phyloP scores from a whole-genome alignment of 2,329 filamentous ascomycete genomes.

The Xylariaceae sp. region DNA sequence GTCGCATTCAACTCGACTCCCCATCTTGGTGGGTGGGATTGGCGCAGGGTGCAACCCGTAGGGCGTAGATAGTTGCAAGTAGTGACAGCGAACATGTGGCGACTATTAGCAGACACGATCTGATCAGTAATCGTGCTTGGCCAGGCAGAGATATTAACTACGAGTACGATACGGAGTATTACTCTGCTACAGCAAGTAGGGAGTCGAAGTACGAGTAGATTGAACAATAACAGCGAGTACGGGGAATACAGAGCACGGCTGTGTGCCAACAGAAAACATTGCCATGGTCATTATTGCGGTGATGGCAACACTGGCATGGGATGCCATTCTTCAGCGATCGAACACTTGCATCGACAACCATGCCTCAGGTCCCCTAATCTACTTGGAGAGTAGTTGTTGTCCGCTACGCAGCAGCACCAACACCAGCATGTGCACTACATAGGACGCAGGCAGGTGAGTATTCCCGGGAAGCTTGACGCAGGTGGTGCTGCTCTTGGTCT shows the following conservation, averaged over 20 bases:
- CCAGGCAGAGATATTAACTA: not conserved
- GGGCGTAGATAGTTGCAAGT: not conserved
- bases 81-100: not conserved
- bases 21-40: not conserved
- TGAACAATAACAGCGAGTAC: too few species aligned
- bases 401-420: conserved; percentile 12
- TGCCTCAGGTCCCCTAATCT: conserved; percentile 1
- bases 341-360: conserved; percentile 1
- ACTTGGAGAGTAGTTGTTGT: not conserved
- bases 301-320: conserved; percentile 3
- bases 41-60: not conserved
- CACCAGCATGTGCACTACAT: not conserved
- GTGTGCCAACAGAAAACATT: not conserved
- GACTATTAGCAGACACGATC: conserved; percentile 3
- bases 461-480: conserved; percentile 23
- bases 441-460: conserved; percentile 1
- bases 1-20: not conserved
- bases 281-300: conserved; percentile 1
- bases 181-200: too few species aligned
- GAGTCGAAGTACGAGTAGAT: too few species aligned
- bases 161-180: not conserved
- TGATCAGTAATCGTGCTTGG: conserved; percentile 7
- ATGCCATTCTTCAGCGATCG: conserved; percentile 6
- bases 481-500: conserved; percentile 22
- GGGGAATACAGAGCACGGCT: not conserved